A percentile compares a stretch with the other conserved stretches of the same genome.
phyloP scores from a whole-genome alignment of 257 asterid genomes.

The Primulina eburnea region DNA sequence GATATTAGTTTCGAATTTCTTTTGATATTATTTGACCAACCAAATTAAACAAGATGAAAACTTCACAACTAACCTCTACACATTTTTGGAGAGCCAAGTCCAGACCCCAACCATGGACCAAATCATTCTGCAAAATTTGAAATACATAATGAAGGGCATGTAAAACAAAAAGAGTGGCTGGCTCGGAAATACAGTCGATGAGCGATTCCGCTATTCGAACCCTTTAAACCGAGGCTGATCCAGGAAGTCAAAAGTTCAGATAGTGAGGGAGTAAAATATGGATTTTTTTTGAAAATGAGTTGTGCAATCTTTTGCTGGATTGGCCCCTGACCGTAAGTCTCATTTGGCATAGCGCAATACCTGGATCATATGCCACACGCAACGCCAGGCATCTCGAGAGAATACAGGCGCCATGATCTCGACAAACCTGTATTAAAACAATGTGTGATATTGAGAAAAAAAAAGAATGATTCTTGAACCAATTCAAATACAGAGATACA shows the following conservation, averaged over 20 bases:
- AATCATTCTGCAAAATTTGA: constrained; percentile 58
- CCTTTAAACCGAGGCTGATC: constrained; percentile 6
- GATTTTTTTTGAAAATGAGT: not conserved
- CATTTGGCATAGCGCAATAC: constrained; percentile 26
- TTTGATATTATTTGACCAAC: not conserved
- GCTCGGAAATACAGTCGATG: not conserved
- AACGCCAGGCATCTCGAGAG: constrained; percentile 93
- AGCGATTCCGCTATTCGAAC: no score
- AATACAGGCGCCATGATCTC: constrained; percentile 97
- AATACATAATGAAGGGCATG: not conserved
- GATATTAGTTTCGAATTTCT: not conserved
- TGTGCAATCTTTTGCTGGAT: not conserved
- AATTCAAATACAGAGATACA: no score
- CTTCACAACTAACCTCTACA: constrained; percentile 53
- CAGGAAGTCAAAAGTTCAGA: not conserved
- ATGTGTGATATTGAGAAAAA: not conserved
- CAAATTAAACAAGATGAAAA: not conserved
- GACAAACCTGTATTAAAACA: constrained; percentile 51
- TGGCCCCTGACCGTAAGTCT: not conserved
- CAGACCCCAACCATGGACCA: constrained; percentile 97
- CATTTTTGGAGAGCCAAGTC: constrained; percentile 82
- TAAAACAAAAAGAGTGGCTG: no score
- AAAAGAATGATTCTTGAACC: not conserved
- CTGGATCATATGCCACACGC: constrained; percentile 96
- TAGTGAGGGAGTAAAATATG: not conserved